Percentiles rank a stretch among this genome's conserved stretches.
phyloP scores from a whole-genome alignment of 345 rosid genomes.

The Eucalyptus sideroxylon region DNA sequence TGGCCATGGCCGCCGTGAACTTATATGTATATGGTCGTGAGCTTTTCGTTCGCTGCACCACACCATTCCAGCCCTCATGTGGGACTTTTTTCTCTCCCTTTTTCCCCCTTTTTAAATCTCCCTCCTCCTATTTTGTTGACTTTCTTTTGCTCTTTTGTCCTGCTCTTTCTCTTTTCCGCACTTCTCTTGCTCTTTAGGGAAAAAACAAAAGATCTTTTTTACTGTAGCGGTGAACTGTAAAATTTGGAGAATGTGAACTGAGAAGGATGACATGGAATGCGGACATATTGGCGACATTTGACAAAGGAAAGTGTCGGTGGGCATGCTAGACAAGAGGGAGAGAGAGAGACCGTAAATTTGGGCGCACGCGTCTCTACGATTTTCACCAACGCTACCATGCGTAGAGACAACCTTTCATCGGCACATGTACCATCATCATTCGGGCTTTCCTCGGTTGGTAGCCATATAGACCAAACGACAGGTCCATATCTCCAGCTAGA shows the following conservation, averaged over 20 bases:
- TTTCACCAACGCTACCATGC: not conserved
- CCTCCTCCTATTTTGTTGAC: not conserved
- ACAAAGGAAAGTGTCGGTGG: not conserved
- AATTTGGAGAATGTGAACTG: not conserved
- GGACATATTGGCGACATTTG: not conserved
- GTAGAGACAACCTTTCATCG: not conserved
- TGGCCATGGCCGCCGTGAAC: not conserved
- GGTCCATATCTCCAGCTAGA: not conserved
- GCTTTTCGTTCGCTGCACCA: not conserved
- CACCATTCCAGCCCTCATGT: not conserved
- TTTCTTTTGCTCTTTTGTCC: not conserved
- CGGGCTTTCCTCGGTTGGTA: not conserved
- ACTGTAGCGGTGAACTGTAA: not conserved
- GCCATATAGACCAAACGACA: not conserved
- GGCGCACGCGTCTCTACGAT: not conserved
- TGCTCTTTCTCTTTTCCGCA: not conserved
- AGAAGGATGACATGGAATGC: not conserved
- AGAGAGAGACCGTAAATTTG: not conserved
- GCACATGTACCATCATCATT: not conserved
- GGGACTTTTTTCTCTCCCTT: not conserved
- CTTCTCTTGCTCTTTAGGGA: not conserved
- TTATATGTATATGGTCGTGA: not conserved
- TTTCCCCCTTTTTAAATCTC: not conserved
- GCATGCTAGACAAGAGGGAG: not conserved
- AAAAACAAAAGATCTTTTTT: not conserved